Evolutionary conservation across 2,329 filamentous ascomycete species (phyloP).

Genomic region (Beauveria scarabaeidicola): DNA sequence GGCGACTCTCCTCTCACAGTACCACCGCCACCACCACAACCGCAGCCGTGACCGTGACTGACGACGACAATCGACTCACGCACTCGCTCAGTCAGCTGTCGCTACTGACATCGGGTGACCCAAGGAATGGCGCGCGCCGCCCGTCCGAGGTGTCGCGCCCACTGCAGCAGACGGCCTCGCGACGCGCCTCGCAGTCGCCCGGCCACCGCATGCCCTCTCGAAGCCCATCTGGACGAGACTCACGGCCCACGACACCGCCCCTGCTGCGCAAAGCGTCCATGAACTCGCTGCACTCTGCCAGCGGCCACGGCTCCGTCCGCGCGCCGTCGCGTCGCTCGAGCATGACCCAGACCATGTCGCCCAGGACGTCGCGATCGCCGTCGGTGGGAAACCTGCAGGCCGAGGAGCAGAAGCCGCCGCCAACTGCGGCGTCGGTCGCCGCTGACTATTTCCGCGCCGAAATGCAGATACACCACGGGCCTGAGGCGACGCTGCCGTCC

Average conservation of each 20-base stretch:
- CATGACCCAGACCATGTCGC: conserved; percentile 36
- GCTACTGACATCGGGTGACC: conserved; percentile 24
- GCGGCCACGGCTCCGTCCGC: conserved; percentile 28
- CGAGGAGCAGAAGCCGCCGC: conserved; percentile 27
- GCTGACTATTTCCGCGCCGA: conserved; percentile 62
- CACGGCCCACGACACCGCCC: conserved; percentile 40
- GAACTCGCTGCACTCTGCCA: conserved; percentile 46
- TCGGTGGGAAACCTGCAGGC: conserved; percentile 19
- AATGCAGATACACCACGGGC: conserved; percentile 51
- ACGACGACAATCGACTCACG: conserved; percentile 27
- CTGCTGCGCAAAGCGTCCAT: conserved; percentile 49
- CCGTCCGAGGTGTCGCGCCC: conserved; percentile 23
- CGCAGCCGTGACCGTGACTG: conserved; percentile 10
- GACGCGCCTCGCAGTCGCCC: conserved; percentile 31
- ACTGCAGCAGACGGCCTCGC: conserved; percentile 28
- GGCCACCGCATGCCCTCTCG: conserved; percentile 28
- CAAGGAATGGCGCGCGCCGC: conserved; percentile 19
- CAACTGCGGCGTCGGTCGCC: conserved; percentile 51
- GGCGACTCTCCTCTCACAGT: conserved; percentile 26
- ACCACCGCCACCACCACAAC: conserved; percentile 6
- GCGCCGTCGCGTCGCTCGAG: conserved; percentile 41
- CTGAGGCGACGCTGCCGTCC: conserved; percentile 30
- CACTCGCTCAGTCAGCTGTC: conserved; percentile 38
- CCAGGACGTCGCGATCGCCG: conserved; percentile 30
- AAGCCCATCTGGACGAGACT: conserved; percentile 36